A percentile compares a stretch with the other conserved stretches of the same genome.
Conservation (phyloP, 2,329 filamentous ascomycete species). For the Fusarium oligoseptatum region DNA sequence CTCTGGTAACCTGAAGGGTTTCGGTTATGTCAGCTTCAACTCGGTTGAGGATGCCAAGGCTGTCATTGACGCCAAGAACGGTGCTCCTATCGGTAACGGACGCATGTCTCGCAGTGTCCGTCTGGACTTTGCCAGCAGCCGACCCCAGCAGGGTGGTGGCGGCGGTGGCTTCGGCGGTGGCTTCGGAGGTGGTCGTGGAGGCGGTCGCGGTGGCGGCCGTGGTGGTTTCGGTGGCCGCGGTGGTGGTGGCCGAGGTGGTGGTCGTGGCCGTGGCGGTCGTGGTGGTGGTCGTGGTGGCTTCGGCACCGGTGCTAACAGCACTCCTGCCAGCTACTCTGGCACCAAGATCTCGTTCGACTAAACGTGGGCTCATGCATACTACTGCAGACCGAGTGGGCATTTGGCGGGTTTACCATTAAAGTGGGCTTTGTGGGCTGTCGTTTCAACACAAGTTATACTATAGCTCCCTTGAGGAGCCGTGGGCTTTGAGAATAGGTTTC, state of each 20-base stretch:
- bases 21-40: constrained; percentile 89
- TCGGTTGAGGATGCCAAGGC: constrained; percentile 86
- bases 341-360: constrained; percentile 81
- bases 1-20: constrained; percentile 87
- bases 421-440: constrained; percentile 69
- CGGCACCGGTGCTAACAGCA: constrained; percentile 38
- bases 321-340: constrained; percentile 65
- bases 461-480: constrained; percentile 55
- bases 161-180: constrained; percentile 66
- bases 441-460: constrained; percentile 60
- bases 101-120: constrained; percentile 81
- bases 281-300: constrained; percentile 28
- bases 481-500: constrained; percentile 68
- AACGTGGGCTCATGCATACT: constrained; percentile 51
- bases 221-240: constrained; percentile 61
- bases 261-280: constrained; percentile 60
- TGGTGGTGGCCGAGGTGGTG: constrained; percentile 57
- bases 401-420: constrained; percentile 56
- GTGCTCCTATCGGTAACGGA: constrained; percentile 71
- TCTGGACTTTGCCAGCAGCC: constrained; percentile 83
- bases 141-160: constrained; percentile 69
- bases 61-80: constrained; percentile 78
- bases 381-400: constrained; percentile 58
- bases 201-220: constrained; percentile 62
- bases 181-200: constrained; percentile 57